Evolutionary conservation across 768 basidiomycete genomes (phyloP).

Genomic region (Xanthoconium stramineum): DNA sequence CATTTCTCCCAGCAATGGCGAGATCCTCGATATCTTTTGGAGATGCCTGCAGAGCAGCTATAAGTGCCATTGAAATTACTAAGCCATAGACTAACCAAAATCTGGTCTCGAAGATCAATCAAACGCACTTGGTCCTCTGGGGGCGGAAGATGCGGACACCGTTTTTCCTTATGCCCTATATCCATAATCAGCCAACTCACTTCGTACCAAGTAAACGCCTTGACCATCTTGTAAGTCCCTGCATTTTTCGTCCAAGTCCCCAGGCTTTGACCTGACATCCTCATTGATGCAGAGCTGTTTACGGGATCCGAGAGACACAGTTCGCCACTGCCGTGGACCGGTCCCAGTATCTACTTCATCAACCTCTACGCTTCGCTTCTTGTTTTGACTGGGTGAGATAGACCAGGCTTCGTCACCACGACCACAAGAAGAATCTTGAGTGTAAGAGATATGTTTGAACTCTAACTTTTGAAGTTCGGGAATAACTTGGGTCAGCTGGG

Average conservation of each 20-base stretch:
- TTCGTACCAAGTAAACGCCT: background rate
- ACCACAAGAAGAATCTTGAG: conserved; percentile 12
- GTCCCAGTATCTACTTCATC: conserved; percentile 27
- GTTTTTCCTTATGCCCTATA: conserved; percentile 58
- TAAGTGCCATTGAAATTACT: background rate
- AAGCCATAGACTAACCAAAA: conserved; percentile 49
- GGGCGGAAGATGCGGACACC: conserved; percentile 76
- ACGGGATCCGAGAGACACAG: conserved; percentile 86
- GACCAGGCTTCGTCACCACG: background rate
- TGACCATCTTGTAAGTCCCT: conserved; percentile 73
- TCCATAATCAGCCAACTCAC: conserved; percentile 1
- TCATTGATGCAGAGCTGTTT: conserved; percentile 94
- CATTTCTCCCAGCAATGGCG: conserved; percentile 62
- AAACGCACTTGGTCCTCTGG: conserved; percentile 65
- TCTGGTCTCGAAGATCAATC: conserved; percentile 83
- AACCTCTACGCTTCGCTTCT: conserved; percentile 22
- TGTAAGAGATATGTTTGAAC: conserved; percentile 36
- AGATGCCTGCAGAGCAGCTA: conserved; percentile 52
- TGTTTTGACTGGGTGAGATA: conserved; percentile 2
- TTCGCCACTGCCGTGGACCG: conserved; percentile 39
- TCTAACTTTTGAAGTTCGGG: conserved; percentile 79
- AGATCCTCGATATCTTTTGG: conserved; percentile 96
- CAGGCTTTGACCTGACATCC: conserved; percentile 53
- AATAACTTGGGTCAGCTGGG: conserved; percentile 88
- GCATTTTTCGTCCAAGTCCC: conserved; percentile 86